phyloP scores from a whole-genome alignment of 129 eudicot species.

The Helichrysum umbraculigerum region DNA sequence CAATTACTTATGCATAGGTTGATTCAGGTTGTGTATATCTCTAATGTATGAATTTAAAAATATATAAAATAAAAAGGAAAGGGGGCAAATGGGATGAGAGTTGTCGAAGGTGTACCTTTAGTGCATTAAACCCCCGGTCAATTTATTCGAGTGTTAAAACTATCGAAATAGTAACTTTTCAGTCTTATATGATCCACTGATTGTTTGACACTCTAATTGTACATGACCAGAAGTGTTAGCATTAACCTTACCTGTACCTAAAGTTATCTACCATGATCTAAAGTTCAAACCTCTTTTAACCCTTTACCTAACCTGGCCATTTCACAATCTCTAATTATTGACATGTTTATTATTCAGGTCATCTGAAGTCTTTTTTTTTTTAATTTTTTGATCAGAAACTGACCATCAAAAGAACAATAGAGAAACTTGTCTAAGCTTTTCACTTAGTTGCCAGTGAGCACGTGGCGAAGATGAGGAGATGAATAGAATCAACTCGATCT shows the following conservation, averaged over 20 bases:
- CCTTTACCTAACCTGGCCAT: background rate
- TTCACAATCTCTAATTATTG: background rate
- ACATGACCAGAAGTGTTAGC: too few species aligned
- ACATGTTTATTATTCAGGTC: slow-evolving; percentile 6
- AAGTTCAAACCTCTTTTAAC: background rate
- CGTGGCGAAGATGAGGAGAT: slow-evolving; percentile 72
- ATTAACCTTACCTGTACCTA: background rate
- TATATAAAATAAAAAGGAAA: too few species aligned
- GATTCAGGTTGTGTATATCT: background rate
- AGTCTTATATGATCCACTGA: background rate
- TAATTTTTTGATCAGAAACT: slow-evolving; percentile 59
- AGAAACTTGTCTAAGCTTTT: slow-evolving; percentile 84
- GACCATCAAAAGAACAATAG: slow-evolving; percentile 71
- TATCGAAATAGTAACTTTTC: background rate
- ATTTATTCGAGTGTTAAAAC: background rate
- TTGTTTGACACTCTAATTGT: too few species aligned
- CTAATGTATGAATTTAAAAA: background rate
- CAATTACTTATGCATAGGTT: background rate
- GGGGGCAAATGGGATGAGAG: background rate
- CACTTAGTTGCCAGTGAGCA: slow-evolving; percentile 77
- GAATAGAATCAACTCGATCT: slow-evolving; percentile 78
- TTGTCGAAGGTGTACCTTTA: background rate
- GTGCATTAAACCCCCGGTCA: background rate
- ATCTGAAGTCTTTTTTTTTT: slow-evolving; percentile 2
- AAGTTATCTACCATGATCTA: background rate